Percentiles rank a stretch among this genome's conserved stretches.
Evolutionary conservation across 2,329 filamentous ascomycete genomes (phyloP).

Genomic region (Calonectria montana): DNA sequence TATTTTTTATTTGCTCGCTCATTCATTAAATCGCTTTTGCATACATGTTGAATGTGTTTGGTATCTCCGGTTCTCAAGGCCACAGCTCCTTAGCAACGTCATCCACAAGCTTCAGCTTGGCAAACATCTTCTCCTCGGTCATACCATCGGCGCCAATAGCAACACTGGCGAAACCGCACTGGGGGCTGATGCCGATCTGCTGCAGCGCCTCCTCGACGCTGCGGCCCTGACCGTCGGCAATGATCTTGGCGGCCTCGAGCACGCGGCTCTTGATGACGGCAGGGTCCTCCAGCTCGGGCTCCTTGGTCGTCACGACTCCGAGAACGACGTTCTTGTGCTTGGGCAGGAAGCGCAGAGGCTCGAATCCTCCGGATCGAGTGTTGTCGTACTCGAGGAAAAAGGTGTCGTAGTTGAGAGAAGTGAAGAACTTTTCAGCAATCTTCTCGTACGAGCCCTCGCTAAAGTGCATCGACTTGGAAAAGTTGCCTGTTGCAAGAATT

Average conservation of each 20-base stretch:
- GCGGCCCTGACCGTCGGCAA: conserved; percentile 72
- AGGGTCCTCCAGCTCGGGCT: conserved; percentile 66
- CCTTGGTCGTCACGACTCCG: conserved; percentile 71
- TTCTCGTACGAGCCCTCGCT: conserved; percentile 73
- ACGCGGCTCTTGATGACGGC: conserved; percentile 66
- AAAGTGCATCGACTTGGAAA: conserved; percentile 72
- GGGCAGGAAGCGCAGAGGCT: conserved; percentile 70
- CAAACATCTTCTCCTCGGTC: conserved; percentile 75
- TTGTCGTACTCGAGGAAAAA: conserved; percentile 73
- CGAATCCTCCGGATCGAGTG: conserved; percentile 69
- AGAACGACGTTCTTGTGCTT: conserved; percentile 71
- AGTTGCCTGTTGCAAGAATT: conserved; percentile 64
- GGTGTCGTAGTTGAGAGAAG: conserved; percentile 68
- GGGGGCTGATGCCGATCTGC: conserved; percentile 74
- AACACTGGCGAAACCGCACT: conserved; percentile 79
- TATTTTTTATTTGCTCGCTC: background rate
- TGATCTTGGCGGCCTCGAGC: conserved; percentile 70
- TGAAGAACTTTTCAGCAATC: conserved; percentile 71
- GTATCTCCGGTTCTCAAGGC: conserved; percentile 46
- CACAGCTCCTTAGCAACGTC: conserved; percentile 75
- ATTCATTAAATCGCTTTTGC: background rate
- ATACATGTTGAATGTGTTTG: background rate
- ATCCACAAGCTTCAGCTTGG: conserved; percentile 76
- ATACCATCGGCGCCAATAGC: conserved; percentile 73
- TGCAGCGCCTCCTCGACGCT: conserved; percentile 72